Conservation (phyloP, 2,329 filamentous ascomycete genomes). For the Nothopassalora personata region DNA sequence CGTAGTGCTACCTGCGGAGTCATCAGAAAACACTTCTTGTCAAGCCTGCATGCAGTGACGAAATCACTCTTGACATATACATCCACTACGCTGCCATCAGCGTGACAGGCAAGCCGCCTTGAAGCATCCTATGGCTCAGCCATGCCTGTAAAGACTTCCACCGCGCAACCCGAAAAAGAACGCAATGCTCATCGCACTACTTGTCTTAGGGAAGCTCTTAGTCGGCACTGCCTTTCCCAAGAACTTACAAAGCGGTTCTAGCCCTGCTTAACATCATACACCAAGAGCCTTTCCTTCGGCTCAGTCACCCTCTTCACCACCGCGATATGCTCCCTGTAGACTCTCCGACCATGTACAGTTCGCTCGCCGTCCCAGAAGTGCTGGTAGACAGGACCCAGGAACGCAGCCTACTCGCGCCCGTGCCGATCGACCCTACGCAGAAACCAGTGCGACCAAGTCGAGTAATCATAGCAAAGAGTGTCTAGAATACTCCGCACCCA, state of each 20-base stretch:
- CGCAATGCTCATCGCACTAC: constrained; percentile 21
- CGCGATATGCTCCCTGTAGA: constrained; percentile 4
- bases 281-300: constrained; percentile 5
- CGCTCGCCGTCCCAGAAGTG: neutral
- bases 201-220: constrained; percentile 7
- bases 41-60: neutral
- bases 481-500: constrained; percentile 32
- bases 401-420: neutral
- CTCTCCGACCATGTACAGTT: constrained; percentile 2
- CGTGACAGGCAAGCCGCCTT: neutral
- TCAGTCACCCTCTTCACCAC: constrained; percentile 1
- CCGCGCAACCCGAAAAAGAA: neutral
- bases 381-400: neutral
- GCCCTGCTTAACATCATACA: constrained; percentile 8
- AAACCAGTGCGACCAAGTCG: constrained; percentile 2
- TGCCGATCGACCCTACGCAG: neutral
- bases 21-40: neutral
- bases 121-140: neutral
- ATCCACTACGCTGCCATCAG: neutral
- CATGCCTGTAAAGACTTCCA: neutral
- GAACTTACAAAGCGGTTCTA: constrained; percentile 12
- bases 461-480: constrained; percentile 3
- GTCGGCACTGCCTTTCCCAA: constrained; percentile 8
- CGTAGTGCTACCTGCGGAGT: neutral
- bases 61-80: constrained; percentile 21